A percentile compares a stretch with the other conserved stretches of the same genome.
These are phyloP conservation scores for Cadophora luteo-olivacea DNA, from an alignment of 2,329 filamentous ascomycete species.

Conservation along the genomic window DNA sequence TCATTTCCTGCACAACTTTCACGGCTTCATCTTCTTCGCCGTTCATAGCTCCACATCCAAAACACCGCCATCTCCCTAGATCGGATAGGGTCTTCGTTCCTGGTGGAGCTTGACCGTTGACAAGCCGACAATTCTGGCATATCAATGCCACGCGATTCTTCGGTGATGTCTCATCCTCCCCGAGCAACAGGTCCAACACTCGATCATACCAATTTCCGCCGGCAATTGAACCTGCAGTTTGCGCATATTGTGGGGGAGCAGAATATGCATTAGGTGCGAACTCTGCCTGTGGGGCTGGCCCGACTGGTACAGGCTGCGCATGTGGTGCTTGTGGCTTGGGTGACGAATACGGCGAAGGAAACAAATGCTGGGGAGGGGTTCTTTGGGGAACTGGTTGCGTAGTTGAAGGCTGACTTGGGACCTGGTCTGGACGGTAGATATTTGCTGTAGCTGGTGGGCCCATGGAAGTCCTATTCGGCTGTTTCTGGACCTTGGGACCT, in stretches of 20 bases:
- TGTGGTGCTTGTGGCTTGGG: constrained; percentile 22
- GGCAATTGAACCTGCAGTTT: constrained; percentile 29
- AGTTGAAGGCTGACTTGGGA: constrained; percentile 37
- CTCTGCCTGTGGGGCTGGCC: constrained; percentile 51
- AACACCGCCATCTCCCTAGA: constrained; percentile 86
- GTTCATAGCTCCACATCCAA: constrained; percentile 82
- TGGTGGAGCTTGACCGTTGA: constrained; percentile 95
- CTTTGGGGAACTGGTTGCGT: constrained; percentile 34
- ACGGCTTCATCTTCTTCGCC: constrained; percentile 83
- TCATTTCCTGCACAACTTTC: constrained; percentile 60
- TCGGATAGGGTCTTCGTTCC: constrained; percentile 80
- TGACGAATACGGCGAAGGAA: constrained; percentile 31
- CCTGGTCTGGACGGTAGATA: constrained; percentile 53
- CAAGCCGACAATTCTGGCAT: constrained; percentile 80
- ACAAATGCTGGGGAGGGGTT: constrained; percentile 32
- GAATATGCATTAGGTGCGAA: constrained; percentile 77
- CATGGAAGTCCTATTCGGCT: constrained; percentile 53
- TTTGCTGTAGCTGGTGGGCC: constrained; percentile 69
- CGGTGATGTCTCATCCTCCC: constrained; percentile 91
- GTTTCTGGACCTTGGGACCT: constrained; percentile 34
- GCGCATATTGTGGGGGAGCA: constrained; percentile 43
- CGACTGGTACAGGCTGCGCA: constrained; percentile 22
- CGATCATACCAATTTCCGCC: constrained; percentile 88
- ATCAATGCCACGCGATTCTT: constrained; percentile 92
- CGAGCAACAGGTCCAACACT: constrained; percentile 87